Conservation (phyloP, 768 basidiomycete species). For the Mycena albidolilacea region DNA sequence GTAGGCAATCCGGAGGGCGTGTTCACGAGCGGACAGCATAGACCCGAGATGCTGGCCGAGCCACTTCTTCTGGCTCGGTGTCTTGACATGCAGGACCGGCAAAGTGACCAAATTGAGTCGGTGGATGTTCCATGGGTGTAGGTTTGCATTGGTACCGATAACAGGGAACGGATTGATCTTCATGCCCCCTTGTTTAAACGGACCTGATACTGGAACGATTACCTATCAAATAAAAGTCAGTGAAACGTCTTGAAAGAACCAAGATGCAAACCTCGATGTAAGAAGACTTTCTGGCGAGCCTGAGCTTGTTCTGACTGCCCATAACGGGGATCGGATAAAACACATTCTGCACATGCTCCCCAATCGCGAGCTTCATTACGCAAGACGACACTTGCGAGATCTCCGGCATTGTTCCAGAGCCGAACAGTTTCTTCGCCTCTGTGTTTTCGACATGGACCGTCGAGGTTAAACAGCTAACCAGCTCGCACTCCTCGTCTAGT, state of each 20-base stretch:
- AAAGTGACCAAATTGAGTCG: slow-evolving; percentile 48
- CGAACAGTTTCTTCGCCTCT: slow-evolving; percentile 35
- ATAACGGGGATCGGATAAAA: slow-evolving; percentile 27
- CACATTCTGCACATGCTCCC: slow-evolving; percentile 41
- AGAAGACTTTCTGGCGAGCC: slow-evolving; percentile 25
- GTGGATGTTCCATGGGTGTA: slow-evolving; percentile 51
- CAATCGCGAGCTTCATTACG: slow-evolving; percentile 18
- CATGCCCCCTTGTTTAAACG: slow-evolving; percentile 45
- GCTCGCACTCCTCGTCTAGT: slow-evolving; percentile 47
- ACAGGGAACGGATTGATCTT: slow-evolving; percentile 46
- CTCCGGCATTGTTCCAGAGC: slow-evolving; percentile 38
- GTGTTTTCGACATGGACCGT: slow-evolving; percentile 38
- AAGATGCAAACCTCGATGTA: slow-evolving; percentile 51
- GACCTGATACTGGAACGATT: slow-evolving; percentile 34
- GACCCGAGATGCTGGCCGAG: slow-evolving; percentile 43
- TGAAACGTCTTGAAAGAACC: slow-evolving; percentile 36
- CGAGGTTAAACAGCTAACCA: slow-evolving; percentile 37
- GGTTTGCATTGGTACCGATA: slow-evolving; percentile 27
- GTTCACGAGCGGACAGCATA: slow-evolving; percentile 46
- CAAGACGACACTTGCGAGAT: slow-evolving; percentile 28
- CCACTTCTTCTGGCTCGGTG: slow-evolving; percentile 43
- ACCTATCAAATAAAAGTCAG: slow-evolving; percentile 15
- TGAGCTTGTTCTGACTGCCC: slow-evolving; percentile 16
- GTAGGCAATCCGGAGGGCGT: slow-evolving; percentile 49
- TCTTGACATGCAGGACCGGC: slow-evolving; percentile 44